phyloP scores from a whole-genome alignment of 352 stramenopile species.

The Ophiocytium majus region DNA sequence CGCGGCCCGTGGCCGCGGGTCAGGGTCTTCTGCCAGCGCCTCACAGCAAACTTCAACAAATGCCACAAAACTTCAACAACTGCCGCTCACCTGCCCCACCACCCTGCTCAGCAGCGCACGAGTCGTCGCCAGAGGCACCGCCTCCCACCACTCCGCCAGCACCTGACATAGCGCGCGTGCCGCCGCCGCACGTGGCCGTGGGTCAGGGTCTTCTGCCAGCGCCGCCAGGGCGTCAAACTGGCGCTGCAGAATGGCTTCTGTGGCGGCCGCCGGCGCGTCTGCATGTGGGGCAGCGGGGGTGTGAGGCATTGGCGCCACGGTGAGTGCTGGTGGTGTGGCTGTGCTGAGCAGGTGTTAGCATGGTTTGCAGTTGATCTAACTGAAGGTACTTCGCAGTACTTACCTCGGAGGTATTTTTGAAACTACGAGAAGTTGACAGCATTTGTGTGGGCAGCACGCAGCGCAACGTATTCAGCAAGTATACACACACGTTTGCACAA shows the following conservation, averaged over 20 bases:
- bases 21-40: constrained; percentile 64
- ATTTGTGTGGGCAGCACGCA: too few species aligned
- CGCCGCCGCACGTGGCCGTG: constrained; percentile 65
- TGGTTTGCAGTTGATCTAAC: too few species aligned
- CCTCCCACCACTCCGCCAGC: constrained; percentile 69
- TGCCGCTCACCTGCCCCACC: constrained; percentile 31
- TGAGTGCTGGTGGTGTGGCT: too few species aligned
- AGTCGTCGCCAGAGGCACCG: constrained; percentile 65
- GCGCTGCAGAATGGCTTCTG: constrained; percentile 62
- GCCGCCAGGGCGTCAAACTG: constrained; percentile 63
- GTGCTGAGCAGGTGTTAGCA: too few species aligned
- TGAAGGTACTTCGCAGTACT: too few species aligned
- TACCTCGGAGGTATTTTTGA: too few species aligned
- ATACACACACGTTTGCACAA: too few species aligned
- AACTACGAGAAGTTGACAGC: too few species aligned
- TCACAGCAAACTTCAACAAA: not conserved
- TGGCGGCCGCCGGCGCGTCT: constrained; percentile 56
- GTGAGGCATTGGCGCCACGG: too few species aligned
- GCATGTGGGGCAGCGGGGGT: too few species aligned
- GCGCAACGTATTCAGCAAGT: too few species aligned
- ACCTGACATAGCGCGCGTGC: constrained; percentile 52
- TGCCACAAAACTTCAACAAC: constrained; percentile 2
- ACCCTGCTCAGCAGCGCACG: constrained; percentile 63
- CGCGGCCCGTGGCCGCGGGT: constrained; percentile 64
- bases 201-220: constrained; percentile 66